Evolutionary conservation across 2,329 filamentous ascomycete genomes (phyloP), one percentile per base, ranked within the genome.

Genomic region (Cladobotryum mycophilum): DNA sequence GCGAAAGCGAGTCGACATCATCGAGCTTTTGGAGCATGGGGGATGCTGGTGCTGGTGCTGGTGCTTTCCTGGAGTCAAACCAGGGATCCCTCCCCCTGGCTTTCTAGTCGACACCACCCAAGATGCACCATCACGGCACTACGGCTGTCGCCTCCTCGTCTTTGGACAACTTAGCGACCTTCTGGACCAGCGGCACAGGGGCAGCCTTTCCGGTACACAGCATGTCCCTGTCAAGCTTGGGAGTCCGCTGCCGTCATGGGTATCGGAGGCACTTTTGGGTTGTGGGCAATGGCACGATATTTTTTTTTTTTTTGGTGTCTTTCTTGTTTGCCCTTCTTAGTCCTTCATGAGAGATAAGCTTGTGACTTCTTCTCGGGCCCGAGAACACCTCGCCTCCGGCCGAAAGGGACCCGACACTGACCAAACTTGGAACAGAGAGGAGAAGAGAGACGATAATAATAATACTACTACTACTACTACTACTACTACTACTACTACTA

Each of bases 101-200:
- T 9, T 17, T 43, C 20, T 47, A 17, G 20, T 43, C 33, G 17
- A 40, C 49, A 18, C 37, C 45, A 38, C 44, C 38, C 3, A 45
- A 40, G 49, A 47, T 47, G 49, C 22, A 47, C 14, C 41, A 40
- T 20, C 38, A 51, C 40, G 14, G 49, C 45, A 51, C 49, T 44
- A 51, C 49, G 49, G 49, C 49, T 51, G 49, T 51, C 49, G 49
- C 49, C 43, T 44, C 38, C 49, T 44, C 46, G 44, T 51, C 38
- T 22, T 34, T 5, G 47, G 17, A 43, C 45, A 15, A 9, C 17
- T 22, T 47, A 41, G 34, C 15, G 15, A 45, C 30, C 30, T 30
- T 25, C n/a, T n/a, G 22, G 18, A 25, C 35, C 25, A 30, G 25
- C 36, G 36, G 36, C 36, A 38, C 36, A 38, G 36, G 36, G 36